Conservation (phyloP, 139 green algal species). For the Chlamydomonas applanata region DNA sequence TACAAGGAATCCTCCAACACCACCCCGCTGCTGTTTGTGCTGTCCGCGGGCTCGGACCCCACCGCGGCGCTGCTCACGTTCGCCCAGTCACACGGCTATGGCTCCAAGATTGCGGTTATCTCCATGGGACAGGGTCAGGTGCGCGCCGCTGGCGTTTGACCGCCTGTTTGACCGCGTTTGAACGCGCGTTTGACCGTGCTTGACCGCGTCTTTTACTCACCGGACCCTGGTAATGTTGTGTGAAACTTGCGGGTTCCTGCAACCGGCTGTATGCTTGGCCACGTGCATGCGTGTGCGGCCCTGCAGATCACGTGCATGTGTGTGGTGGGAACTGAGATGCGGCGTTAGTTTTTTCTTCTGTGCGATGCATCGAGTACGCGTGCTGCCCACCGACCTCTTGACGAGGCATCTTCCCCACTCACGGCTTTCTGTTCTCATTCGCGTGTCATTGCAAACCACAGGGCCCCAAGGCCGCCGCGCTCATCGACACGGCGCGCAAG, state of each 20-base stretch:
- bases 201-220: too few relatives aligned
- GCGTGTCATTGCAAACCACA: neutral
- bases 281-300: too few relatives aligned
- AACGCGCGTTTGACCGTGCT: too few relatives aligned
- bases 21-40: slow-evolving; percentile 66
- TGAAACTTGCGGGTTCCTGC: too few relatives aligned
- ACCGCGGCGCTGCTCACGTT: slow-evolving; percentile 65
- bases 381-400: neutral
- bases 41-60: slow-evolving; percentile 63
- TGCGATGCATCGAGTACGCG: too few relatives aligned
- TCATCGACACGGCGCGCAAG: slow-evolving; percentile 54
- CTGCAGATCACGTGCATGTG: too few relatives aligned
- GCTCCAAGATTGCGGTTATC: slow-evolving; percentile 46
- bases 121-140: slow-evolving; percentile 64
- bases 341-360: too few relatives aligned
- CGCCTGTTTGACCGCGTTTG: too few relatives aligned
- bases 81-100: slow-evolving; percentile 33
- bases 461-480: slow-evolving; percentile 63
- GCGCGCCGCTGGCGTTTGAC: too few relatives aligned
- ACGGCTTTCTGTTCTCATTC: neutral
- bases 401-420: neutral
- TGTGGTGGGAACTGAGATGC: too few relatives aligned
- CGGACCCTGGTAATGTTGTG: too few relatives aligned
- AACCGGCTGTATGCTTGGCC: too few relatives aligned
- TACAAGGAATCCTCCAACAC: slow-evolving; percentile 54